Evolutionary conservation across 2,329 filamentous ascomycete genomes (phyloP).

Genomic region (Albophoma yamanashiensis): DNA sequence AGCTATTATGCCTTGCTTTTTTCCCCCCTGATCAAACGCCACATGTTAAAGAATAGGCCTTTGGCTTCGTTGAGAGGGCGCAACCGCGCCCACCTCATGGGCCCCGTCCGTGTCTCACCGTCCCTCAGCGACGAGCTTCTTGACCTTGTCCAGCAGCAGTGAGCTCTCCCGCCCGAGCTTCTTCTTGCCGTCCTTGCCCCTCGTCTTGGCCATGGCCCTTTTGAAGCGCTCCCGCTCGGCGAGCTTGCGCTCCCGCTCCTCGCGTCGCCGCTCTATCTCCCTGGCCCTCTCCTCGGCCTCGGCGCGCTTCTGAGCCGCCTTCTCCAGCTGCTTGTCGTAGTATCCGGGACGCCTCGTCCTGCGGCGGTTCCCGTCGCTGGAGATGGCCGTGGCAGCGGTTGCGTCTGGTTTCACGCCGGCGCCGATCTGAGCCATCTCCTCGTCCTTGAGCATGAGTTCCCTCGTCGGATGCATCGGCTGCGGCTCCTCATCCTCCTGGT

Average conservation of each 20-base stretch:
- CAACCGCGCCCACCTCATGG: too few species aligned
- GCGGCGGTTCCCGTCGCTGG: conserved; percentile 21
- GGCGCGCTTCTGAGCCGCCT: conserved; percentile 30
- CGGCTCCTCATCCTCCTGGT: conserved; percentile 10
- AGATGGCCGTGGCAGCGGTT: conserved; percentile 5
- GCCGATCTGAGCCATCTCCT: conserved; percentile 22
- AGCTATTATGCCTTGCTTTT: not conserved
- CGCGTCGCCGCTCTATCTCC: conserved; percentile 37
- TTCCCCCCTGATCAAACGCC: not conserved
- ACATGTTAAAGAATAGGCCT: not conserved
- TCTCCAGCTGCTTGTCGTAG: conserved; percentile 53
- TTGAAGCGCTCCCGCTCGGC: conserved; percentile 56
- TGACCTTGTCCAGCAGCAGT: conserved; percentile 67
- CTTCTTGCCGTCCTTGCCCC: conserved; percentile 63
- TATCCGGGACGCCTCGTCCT: conserved; percentile 37
- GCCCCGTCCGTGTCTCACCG: conserved; percentile 1
- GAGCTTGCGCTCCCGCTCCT: conserved; percentile 53
- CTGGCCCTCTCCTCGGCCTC: conserved; percentile 30
- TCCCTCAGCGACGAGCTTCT: conserved; percentile 50
- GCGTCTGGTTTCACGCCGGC: conserved; percentile 3
- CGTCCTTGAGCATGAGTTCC: conserved; percentile 28
- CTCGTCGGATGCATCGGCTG: conserved; percentile 25
- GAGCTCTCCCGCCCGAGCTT: conserved; percentile 75
- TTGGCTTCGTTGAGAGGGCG: not conserved
- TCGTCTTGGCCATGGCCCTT: conserved; percentile 63